Base-by-base conservation (phyloP, 768 basidiomycete species). In the Auricularia cornea region DNA sequence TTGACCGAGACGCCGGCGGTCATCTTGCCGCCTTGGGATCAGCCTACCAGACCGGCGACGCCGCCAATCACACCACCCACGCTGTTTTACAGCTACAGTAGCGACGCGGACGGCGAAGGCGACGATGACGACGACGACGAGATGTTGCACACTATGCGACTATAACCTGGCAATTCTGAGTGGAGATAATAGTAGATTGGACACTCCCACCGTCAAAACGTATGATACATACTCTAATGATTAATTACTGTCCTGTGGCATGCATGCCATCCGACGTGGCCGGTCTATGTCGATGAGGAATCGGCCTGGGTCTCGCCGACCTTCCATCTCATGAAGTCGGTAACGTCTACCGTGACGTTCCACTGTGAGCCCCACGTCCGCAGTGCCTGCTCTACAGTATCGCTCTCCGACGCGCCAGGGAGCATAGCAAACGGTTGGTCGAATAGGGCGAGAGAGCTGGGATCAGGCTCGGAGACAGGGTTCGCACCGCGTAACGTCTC, bases 271-370 rank as follows among this genome's bases (percentile, higher is more conserved):
- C n/a, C n/a, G n/a, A n/a, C n/a, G n/a, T n/a, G n/a, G n/a, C n/a
- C n/a, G n/a, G n/a, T n/a, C n/a, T 28, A n/a, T 52, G 28, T 20
- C 51, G 51, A n/a, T 2, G 51, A 12, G 20, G 28, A 8, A 3
- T 11, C 28, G 20, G 54, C 6, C 20, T 29, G 11, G 2, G 4
- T 31, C 64, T 83, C 85, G 35, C 84, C 86, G 0, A 87, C 82
- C n/a, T 78, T 77, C 87, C 87, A 89, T 71, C 83, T 88, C 20
- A 70, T 74, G 68, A 87, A 88, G 60, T 83, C 84, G n/a, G 76
- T 33, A 32, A 79, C 76, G 60, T 78, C 79, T 40, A 85, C 67
- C 3, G 74, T 75, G 2, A 75, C 69, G 54, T 72, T 70, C 75
- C 74, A 76, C 63, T 79, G 72, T 60, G 72, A 68, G 12, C 83